Percentiles rank a stretch among this genome's conserved stretches.
Conservation (phyloP, 2,329 filamentous ascomycete species). For the Fusarium solani-melongenae region DNA sequence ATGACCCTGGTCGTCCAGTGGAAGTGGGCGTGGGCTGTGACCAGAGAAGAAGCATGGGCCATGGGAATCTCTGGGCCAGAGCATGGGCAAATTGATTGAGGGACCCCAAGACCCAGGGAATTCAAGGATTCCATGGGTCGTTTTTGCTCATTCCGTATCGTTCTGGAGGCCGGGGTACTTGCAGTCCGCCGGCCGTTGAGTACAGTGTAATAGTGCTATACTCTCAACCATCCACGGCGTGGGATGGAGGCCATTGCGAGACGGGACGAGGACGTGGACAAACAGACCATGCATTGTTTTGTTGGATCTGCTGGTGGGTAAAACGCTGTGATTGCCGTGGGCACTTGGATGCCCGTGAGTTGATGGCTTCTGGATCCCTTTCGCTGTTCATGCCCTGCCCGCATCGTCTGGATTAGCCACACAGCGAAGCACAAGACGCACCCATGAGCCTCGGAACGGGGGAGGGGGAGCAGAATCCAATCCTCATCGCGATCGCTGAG, state of each 20-base stretch:
- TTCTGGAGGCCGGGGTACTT: slow-evolving; percentile 24
- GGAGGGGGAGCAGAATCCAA: neutral
- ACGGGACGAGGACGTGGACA: neutral
- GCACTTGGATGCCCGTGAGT: neutral
- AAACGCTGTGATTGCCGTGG: neutral
- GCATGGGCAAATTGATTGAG: slow-evolving; percentile 36
- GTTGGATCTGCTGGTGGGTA: slow-evolving; percentile 1
- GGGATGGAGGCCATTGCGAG: neutral
- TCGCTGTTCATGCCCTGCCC: neutral
- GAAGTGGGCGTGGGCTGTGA: too few species aligned
- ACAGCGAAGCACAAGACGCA: neutral
- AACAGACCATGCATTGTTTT: neutral
- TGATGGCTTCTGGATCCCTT: too few species aligned
- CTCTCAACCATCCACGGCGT: neutral
- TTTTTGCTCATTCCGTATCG: slow-evolving; percentile 26
- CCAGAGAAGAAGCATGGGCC: slow-evolving; percentile 8
- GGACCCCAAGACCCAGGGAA: slow-evolving; percentile 1
- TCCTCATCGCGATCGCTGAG: neutral
- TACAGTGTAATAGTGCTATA: slow-evolving; percentile 1
- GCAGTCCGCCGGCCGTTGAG: slow-evolving; percentile 13
- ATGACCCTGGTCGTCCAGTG: neutral
- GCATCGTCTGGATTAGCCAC: neutral
- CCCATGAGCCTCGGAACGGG: neutral
- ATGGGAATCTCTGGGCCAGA: slow-evolving; percentile 38
- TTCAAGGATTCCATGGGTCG: slow-evolving; percentile 33